Conservation (phyloP, 2,329 filamentous ascomycete genomes). For the Fusarium compactum region DNA sequence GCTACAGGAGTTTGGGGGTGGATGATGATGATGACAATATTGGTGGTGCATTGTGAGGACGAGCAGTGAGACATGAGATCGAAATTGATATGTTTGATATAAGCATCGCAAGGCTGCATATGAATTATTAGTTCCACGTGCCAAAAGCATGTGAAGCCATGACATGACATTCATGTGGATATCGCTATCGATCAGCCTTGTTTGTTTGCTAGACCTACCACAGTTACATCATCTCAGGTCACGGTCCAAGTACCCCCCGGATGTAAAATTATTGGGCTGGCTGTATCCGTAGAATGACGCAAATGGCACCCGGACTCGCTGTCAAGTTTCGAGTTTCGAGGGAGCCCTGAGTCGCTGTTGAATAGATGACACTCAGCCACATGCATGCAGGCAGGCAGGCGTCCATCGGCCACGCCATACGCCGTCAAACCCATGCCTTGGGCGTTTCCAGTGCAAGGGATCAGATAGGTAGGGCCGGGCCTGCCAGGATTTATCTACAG, state of each 20-base stretch:
- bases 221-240: constrained; percentile 30
- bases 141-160: constrained; percentile 17
- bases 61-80: constrained; percentile 3
- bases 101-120: neutral
- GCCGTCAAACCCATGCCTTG: constrained; percentile 4
- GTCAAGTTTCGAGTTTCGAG: constrained; percentile 17
- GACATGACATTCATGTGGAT: constrained; percentile 16
- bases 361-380: constrained; percentile 27
- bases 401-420: constrained; percentile 36
- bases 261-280: constrained; percentile 13
- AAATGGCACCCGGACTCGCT: constrained; percentile 35
- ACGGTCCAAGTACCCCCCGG: constrained; percentile 16
- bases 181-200: constrained; percentile 17
- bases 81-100: constrained; percentile 19
- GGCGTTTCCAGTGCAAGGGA: constrained; percentile 31
- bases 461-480: constrained; percentile 6
- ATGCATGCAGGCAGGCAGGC: constrained; percentile 36
- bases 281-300: constrained; percentile 33
- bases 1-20: constrained; percentile 29
- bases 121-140: neutral
- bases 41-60: constrained; percentile 10
- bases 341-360: constrained; percentile 5
- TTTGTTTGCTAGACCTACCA: constrained; percentile 14
- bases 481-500: constrained; percentile 25
- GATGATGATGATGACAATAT: neutral